Evolutionary conservation across 805 yeast species (phyloP).

Genomic region (Yarrowia sp.): DNA sequence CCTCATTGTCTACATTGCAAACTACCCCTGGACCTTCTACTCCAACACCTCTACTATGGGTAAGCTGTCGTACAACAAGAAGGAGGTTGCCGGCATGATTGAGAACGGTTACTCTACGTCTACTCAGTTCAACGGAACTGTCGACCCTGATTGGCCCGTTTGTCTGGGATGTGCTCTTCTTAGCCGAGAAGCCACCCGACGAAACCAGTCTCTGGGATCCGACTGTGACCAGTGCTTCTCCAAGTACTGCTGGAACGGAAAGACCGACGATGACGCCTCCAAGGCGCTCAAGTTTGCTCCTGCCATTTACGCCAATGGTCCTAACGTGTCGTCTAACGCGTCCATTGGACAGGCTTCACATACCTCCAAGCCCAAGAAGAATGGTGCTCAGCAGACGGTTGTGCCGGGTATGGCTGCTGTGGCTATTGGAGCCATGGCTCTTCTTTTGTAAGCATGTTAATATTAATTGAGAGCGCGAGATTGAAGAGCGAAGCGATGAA

Average conservation of each 20-base stretch:
- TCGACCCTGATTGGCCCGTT: constrained; percentile 65
- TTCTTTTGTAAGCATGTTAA: constrained; percentile 4
- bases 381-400: background rate
- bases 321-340: constrained; percentile 10
- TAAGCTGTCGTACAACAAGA: constrained; percentile 57
- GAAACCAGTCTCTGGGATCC: constrained; percentile 47
- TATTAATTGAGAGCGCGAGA: background rate
- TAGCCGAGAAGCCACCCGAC: constrained; percentile 72
- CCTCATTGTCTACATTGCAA: constrained; percentile 72
- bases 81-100: constrained; percentile 59
- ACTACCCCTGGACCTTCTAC: constrained; percentile 59
- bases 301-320: constrained; percentile 14
- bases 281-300: constrained; percentile 16
- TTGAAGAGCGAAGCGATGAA: too few relatives aligned
- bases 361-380: constrained; percentile 25
- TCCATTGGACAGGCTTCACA: constrained; percentile 17
- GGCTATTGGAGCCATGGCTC: background rate
- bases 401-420: constrained; percentile 1
- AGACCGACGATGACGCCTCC: constrained; percentile 27
- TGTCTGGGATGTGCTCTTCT: constrained; percentile 84
- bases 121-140: constrained; percentile 61
- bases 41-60: constrained; percentile 70
- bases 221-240: constrained; percentile 72
- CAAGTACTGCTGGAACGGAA: constrained; percentile 74
- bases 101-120: constrained; percentile 72